phyloP scores from a whole-genome alignment of 805 yeast genomes.

The Priceomyces haplophilus region DNA sequence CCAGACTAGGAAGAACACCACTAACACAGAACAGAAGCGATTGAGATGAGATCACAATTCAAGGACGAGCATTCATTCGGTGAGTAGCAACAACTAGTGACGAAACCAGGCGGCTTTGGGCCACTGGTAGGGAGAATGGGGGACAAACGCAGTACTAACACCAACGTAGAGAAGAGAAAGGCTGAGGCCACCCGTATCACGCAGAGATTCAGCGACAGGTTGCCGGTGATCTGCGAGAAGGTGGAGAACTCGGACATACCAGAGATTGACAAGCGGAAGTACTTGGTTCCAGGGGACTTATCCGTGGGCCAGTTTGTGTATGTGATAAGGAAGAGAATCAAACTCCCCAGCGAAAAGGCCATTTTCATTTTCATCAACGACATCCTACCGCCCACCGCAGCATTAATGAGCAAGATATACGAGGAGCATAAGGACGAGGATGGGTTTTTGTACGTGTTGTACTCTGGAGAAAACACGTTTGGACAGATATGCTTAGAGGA shows the following conservation, averaged over 20 bases:
- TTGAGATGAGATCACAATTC: constrained; percentile 79
- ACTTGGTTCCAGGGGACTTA: constrained; percentile 91
- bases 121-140: too few relatives aligned
- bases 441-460: constrained; percentile 92
- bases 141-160: constrained; percentile 7
- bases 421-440: constrained; percentile 98
- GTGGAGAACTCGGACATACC: constrained; percentile 96
- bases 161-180: constrained; percentile 70
- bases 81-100: constrained; percentile 35
- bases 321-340: constrained; percentile 93
- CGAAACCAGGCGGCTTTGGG: not conserved
- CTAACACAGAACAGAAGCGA: constrained; percentile 1
- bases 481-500: constrained; percentile 42
- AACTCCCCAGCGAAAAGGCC: constrained; percentile 95
- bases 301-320: constrained; percentile 98
- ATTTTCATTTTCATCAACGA: constrained; percentile 96
- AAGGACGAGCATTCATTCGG: constrained; percentile 95
- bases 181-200: constrained; percentile 91
- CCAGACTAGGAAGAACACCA: not conserved
- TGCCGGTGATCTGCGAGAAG: constrained; percentile 96
- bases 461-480: constrained; percentile 97
- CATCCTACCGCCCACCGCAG: constrained; percentile 96
- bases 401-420: constrained; percentile 90
- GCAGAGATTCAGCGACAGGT: constrained; percentile 83
- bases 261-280: constrained; percentile 94